A percentile compares a stretch with the other conserved stretches of the same genome.
Conservation (phyloP, 208 protist species). For the Herpetomonas tarakana region DNA sequence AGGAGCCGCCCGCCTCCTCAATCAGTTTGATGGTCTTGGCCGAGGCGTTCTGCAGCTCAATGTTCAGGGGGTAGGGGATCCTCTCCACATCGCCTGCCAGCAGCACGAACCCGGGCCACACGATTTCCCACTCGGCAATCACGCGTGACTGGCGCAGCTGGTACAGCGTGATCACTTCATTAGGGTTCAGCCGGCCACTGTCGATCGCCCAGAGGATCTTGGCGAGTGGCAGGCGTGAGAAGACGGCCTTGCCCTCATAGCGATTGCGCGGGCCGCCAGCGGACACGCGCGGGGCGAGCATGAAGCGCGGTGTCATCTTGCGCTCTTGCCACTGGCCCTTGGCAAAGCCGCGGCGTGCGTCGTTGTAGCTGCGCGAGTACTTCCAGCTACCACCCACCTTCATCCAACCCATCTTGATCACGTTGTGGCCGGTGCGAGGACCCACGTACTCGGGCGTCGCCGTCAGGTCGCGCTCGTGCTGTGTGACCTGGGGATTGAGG, state of each 20-base stretch:
- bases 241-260: constrained; percentile 83
- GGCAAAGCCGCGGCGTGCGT: constrained; percentile 65
- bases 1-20: constrained; percentile 84
- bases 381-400: constrained; percentile 90
- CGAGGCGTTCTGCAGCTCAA: constrained; percentile 89
- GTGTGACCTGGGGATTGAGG: constrained; percentile 81
- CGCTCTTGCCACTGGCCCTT: constrained; percentile 89
- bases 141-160: constrained; percentile 73
- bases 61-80: constrained; percentile 78
- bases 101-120: constrained; percentile 89
- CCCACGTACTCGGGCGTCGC: constrained; percentile 85
- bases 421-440: constrained; percentile 75
- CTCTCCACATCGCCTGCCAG: constrained; percentile 55
- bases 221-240: constrained; percentile 57
- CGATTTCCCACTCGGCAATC: constrained; percentile 66
- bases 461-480: constrained; percentile 60
- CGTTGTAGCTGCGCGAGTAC: constrained; percentile 83
- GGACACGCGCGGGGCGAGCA: constrained; percentile 86
- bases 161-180: constrained; percentile 87
- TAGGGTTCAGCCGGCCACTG: constrained; percentile 80
- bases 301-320: constrained; percentile 90
- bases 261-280: constrained; percentile 76
- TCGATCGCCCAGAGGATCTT: constrained; percentile 90
- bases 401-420: constrained; percentile 91
- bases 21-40: constrained; percentile 75